Evolutionary conservation across 805 yeast species (phyloP).

Genomic region (Candida insectalens): DNA sequence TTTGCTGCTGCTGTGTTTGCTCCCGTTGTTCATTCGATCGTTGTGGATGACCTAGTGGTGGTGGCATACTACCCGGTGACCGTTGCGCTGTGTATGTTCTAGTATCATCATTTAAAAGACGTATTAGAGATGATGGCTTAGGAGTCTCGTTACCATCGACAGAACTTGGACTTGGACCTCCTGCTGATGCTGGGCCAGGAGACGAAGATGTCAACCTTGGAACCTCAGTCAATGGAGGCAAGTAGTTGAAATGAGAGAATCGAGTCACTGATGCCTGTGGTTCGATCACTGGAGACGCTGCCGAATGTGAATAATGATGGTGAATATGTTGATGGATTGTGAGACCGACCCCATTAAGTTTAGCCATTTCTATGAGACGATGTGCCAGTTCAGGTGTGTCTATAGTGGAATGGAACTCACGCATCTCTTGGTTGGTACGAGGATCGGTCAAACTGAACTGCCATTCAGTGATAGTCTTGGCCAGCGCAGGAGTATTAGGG

Average conservation of each 20-base stretch:
- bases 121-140: constrained; percentile 2
- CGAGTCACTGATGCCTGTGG: constrained; percentile 48
- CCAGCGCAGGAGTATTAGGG: constrained; percentile 12
- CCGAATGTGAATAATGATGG: constrained; percentile 63
- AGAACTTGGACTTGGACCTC: neutral
- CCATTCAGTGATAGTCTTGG: constrained; percentile 44
- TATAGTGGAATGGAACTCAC: constrained; percentile 38
- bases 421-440: constrained; percentile 31
- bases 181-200: constrained; percentile 1
- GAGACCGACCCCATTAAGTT: constrained; percentile 42
- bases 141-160: neutral
- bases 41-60: too few species aligned
- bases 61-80: neutral
- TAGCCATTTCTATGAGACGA: constrained; percentile 51
- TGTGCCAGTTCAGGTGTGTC: constrained; percentile 44
- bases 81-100: neutral
- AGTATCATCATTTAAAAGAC: constrained; percentile 7
- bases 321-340: constrained; percentile 83
- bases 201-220: constrained; percentile 60
- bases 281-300: constrained; percentile 30
- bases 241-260: constrained; percentile 62
- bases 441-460: constrained; percentile 42
- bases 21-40: neutral
- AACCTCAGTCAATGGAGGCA: constrained; percentile 61
- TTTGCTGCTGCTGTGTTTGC: neutral